Percentiles rank a stretch among this genome's conserved stretches.
Conservation (phyloP, 2,329 filamentous ascomycete genomes). For the Scedosporium aurantiacum region DNA sequence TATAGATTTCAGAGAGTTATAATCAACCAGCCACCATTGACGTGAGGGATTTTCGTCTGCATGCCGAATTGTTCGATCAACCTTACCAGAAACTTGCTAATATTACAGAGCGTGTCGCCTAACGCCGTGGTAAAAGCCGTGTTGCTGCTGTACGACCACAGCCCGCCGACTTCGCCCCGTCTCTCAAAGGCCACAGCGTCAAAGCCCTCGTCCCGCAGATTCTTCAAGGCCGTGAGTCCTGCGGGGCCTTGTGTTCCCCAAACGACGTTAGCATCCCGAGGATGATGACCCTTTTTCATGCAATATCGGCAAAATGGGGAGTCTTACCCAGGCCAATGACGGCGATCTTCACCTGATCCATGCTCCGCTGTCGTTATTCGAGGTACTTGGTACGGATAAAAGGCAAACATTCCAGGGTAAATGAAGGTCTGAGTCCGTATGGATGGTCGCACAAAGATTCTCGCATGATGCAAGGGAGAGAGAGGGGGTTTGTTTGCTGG, state of each 20-base stretch:
- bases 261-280: too few relatives aligned
- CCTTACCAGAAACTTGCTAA: slow-evolving; percentile 15
- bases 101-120: not conserved
- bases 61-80: not conserved
- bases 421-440: too few relatives aligned
- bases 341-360: not conserved
- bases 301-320: not conserved
- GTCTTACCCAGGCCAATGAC: not conserved
- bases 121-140: slow-evolving; percentile 21
- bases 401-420: too few relatives aligned
- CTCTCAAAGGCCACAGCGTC: slow-evolving; percentile 27
- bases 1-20: slow-evolving; percentile 21
- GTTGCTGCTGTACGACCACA: slow-evolving; percentile 31
- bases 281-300: too few relatives aligned
- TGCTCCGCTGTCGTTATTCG: too few relatives aligned
- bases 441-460: too few relatives aligned
- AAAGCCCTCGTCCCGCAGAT: slow-evolving; percentile 31
- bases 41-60: too few relatives aligned
- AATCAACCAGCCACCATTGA: slow-evolving; percentile 5
- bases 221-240: slow-evolving; percentile 24
- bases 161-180: slow-evolving; percentile 26
- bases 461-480: too few relatives aligned
- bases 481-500: too few relatives aligned
- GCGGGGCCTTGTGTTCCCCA: slow-evolving; percentile 14
- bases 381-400: too few relatives aligned